Evolutionary conservation across 768 basidiomycete genomes (phyloP).

Genomic region (Calocybe cyanea): DNA sequence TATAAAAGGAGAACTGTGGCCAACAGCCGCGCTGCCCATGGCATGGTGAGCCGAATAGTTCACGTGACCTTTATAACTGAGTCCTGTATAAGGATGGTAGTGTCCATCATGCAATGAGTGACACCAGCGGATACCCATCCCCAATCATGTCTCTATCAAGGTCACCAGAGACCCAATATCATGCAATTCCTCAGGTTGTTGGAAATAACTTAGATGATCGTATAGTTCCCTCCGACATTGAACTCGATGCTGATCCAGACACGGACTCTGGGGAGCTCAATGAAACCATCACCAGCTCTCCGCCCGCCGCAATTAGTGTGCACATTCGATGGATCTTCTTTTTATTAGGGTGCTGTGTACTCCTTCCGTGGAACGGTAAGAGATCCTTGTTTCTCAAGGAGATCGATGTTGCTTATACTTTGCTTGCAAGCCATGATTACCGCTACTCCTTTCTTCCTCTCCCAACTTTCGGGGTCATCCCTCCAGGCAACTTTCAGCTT

Average conservation of each 20-base stretch:
- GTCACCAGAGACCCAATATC: conserved; percentile 38
- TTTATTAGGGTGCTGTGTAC: conserved; percentile 54
- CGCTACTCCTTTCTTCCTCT: conserved; percentile 76
- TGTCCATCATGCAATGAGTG: no score
- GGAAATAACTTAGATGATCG: conserved; percentile 24
- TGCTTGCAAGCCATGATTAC: conserved; percentile 83
- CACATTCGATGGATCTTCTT: conserved; percentile 65
- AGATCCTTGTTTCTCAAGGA: neutral
- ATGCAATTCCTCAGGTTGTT: conserved; percentile 37
- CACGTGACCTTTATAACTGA: no score
- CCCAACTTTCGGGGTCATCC: conserved; percentile 59
- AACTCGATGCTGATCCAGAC: conserved; percentile 30
- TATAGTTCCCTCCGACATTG: conserved; percentile 18
- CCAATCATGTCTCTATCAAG: conserved; percentile 24
- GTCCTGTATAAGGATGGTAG: no score
- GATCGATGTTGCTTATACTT: neutral
- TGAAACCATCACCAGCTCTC: conserved; percentile 21
- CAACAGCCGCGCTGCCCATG: no score
- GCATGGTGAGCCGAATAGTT: no score
- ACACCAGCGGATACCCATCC: no score
- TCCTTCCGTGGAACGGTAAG: conserved; percentile 90
- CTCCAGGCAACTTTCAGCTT: conserved; percentile 59
- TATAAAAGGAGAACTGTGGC: no score
- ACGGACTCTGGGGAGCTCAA: conserved; percentile 14
- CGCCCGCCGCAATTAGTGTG: conserved; percentile 29